A percentile compares a stretch with the other conserved stretches of the same genome.
These are phyloP conservation scores for Trichosporon inkin DNA, from an alignment of 1,284 basidiomycete genomes.

Conservation along the genomic window DNA sequence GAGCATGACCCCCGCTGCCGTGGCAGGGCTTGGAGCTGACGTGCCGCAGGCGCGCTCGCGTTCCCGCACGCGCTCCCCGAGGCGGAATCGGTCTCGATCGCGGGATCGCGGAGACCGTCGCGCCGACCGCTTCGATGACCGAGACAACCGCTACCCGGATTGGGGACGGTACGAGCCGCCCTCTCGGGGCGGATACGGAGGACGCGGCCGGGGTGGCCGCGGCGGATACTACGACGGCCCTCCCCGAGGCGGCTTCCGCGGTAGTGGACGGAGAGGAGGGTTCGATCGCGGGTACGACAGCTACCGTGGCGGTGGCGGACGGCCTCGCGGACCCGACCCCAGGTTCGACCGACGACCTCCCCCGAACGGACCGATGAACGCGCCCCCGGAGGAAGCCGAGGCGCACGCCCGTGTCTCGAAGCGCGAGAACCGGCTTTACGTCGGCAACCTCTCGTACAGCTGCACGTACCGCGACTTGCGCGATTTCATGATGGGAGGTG, in stretches of 20 bases:
- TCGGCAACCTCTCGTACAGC: constrained; percentile 96
- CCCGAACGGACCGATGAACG: constrained; percentile 72
- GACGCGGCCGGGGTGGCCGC: background rate
- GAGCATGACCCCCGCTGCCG: too few species aligned
- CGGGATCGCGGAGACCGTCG: constrained; percentile 44
- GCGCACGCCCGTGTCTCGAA: constrained; percentile 90
- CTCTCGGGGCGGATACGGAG: background rate
- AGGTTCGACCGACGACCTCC: constrained; percentile 2
- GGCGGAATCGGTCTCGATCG: constrained; percentile 28
- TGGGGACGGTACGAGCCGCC: background rate
- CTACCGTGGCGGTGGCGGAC: background rate
- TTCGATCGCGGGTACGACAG: constrained; percentile 5
- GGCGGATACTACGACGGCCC: background rate
- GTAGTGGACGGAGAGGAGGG: constrained; percentile 9
- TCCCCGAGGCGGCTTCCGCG: background rate
- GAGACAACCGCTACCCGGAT: constrained; percentile 11
- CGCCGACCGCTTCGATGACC: constrained; percentile 53
- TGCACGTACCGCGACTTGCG: constrained; percentile 96
- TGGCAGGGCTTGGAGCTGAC: too few species aligned
- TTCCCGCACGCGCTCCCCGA: constrained; percentile 16
- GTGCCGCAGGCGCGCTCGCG: constrained; percentile 6
- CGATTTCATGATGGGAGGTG: constrained; percentile 99
- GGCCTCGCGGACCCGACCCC: constrained; percentile 16
- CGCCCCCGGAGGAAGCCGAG: constrained; percentile 76
- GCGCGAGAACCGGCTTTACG: constrained; percentile 95